Percentiles rank a stretch among this genome's conserved stretches.
Conservation (phyloP, 257 asterid genomes). For the Forsythia suspensa region DNA sequence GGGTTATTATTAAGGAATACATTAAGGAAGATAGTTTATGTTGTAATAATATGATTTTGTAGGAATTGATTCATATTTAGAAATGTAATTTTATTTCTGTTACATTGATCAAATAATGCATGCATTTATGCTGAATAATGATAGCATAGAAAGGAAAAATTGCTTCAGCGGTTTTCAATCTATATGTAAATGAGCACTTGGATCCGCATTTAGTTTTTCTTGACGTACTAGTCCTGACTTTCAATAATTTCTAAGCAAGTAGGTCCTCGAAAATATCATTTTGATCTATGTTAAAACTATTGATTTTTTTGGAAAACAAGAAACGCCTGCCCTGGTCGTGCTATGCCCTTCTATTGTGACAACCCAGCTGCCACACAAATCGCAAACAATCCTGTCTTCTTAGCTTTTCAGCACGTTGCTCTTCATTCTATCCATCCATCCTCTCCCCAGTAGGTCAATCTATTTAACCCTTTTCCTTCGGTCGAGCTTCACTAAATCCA, state of each 20-base stretch:
- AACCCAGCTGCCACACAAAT: neutral
- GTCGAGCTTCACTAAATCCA: neutral
- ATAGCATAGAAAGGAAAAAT: neutral
- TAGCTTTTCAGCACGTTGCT: neutral
- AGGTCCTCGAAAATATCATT: no score
- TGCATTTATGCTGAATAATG: slow-evolving; percentile 1
- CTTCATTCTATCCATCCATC: neutral
- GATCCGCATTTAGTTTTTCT: neutral
- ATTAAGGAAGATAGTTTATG: neutral
- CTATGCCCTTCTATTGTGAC: no score
- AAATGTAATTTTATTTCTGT: neutral
- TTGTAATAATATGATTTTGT: neutral
- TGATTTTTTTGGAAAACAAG: no score
- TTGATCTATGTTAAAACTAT: no score
- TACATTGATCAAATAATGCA: neutral
- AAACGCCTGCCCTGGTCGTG: no score
- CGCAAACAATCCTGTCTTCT: neutral
- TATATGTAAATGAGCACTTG: neutral
- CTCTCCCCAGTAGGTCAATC: neutral
- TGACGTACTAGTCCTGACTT: no score
- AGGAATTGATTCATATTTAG: slow-evolving; percentile 4
- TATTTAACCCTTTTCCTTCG: neutral
- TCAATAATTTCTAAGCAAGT: no score
- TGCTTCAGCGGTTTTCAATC: neutral
- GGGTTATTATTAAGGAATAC: neutral